Evolutionary conservation across 2,329 filamentous ascomycete species (phyloP), one percentile per base, ranked within the genome.

Genomic region (Lecanosticta acicola): DNA sequence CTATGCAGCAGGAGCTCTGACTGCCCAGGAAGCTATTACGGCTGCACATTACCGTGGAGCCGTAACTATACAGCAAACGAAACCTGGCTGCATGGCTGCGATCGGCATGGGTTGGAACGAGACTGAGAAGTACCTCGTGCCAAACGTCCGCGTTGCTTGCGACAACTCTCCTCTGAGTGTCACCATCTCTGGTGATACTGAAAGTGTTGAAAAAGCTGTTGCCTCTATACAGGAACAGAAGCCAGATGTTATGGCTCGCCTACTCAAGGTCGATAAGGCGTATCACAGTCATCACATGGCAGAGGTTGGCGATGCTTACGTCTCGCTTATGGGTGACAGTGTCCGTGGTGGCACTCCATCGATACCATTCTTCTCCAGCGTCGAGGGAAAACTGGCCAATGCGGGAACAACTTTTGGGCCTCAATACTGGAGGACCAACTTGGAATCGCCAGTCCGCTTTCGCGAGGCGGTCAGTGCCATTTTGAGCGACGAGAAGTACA

Each of bases 391-490:
- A 29, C 17, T 7, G 37, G 13, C 16, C 16, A 4, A 7, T 14
- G 13, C 4, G 17, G 32, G 13, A 4, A 4, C 32, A 4, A 13
- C 4, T 14, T 4, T 4, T 5, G 38, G 14, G 20, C 11, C 18
- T 3, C 7, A 32, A 17, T 75, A 76, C 55, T 76, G 73, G 73
- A 56, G 45, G 0, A 59, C 68, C 19, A 76, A 76, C 52, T 67
- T 75, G 66, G 49, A 59, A 0, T 58, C 62, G 4, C 63, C 71
- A 0, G 72, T 75, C 0, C 55, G 67, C 0, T 76, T 76, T 47
- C 29, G 4, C 7, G 17, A 16, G 38, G 39, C 14, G 11, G 38
- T 1, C 16, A n/a, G 21, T 10, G 19, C 18, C 8, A 24, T 47
- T 5, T 35, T 17, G 14, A 21, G n/a, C 9, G 29, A 34, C 17